These are phyloP conservation scores for Botrytis porri DNA, from an alignment of 2,329 filamentous ascomycete species.

Conservation along the genomic window DNA sequence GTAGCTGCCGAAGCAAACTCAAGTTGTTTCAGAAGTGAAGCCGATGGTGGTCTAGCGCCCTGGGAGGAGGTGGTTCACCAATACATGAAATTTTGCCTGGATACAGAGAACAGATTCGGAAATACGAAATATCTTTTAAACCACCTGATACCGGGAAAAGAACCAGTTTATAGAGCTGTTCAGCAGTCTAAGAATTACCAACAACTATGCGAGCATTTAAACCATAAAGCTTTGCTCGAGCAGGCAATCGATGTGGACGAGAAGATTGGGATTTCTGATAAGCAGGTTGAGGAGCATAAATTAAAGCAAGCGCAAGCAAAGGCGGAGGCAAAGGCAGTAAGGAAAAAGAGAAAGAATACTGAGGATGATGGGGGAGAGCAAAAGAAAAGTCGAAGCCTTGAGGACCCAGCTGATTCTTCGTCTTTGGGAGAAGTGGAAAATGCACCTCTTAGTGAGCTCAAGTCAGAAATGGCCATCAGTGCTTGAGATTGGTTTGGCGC, in stretches of 20 bases:
- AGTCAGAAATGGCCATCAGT: slow-evolving; percentile 9
- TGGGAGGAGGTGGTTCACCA: slow-evolving; percentile 77
- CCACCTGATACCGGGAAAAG: slow-evolving; percentile 82
- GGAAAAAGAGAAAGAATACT: slow-evolving; percentile 13
- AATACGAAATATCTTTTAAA: slow-evolving; percentile 92
- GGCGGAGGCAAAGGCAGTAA: slow-evolving; percentile 22
- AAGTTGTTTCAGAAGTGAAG: slow-evolving; percentile 72
- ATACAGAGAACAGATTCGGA: slow-evolving; percentile 79
- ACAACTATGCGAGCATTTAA: slow-evolving; percentile 64
- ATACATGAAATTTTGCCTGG: slow-evolving; percentile 71
- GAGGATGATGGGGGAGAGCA: slow-evolving; percentile 3
- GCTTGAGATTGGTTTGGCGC: not conserved
- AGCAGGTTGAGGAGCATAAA: slow-evolving; percentile 22
- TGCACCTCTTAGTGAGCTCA: not conserved
- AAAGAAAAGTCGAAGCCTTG: slow-evolving; percentile 15
- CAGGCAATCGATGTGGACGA: slow-evolving; percentile 63
- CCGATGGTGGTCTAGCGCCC: slow-evolving; percentile 65
- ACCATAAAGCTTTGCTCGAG: slow-evolving; percentile 60
- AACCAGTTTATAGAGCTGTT: slow-evolving; percentile 58
- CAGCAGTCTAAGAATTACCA: slow-evolving; percentile 67
- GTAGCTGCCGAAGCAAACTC: slow-evolving; percentile 88
- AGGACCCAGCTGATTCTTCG: not conserved
- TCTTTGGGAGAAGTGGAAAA: not conserved
- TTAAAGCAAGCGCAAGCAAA: slow-evolving; percentile 18
- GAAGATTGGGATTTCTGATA: slow-evolving; percentile 30